A percentile compares a stretch with the other conserved stretches of the same genome.
These are phyloP conservation scores for Geranomyces variabilis DNA, from an alignment of 192 early-diverging fungal genomes.

Conservation along the genomic window DNA sequence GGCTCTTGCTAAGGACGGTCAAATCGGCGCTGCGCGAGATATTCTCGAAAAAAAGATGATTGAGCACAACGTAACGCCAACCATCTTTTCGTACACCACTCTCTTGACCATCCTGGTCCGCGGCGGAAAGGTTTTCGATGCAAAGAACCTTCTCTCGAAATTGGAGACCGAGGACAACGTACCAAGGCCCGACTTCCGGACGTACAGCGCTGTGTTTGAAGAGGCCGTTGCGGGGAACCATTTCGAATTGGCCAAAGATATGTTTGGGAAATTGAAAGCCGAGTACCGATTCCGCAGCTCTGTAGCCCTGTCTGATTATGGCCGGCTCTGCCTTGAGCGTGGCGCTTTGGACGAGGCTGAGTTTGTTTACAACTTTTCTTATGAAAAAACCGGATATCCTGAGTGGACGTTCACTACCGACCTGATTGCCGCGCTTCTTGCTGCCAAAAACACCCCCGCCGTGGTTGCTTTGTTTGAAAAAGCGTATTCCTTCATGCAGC, in stretches of 20 bases:
- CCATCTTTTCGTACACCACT: not conserved
- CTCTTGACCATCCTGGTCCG: not conserved
- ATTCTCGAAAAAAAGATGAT: conserved; percentile 15
- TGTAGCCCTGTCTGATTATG: not conserved
- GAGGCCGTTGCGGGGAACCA: not conserved
- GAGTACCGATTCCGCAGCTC: not conserved
- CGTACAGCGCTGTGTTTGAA: not conserved
- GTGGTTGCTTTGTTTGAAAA: not conserved
- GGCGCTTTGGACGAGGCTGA: not conserved
- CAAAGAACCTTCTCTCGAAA: not conserved
- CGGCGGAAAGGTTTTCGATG: not conserved
- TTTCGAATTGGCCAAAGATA: not conserved
- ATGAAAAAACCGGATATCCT: not conserved
- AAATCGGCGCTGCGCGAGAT: not conserved
- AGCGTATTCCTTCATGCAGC: not conserved
- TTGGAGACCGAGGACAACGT: not conserved
- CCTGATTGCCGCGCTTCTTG: not conserved
- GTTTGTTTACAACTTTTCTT: not conserved
- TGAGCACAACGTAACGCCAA: conserved; percentile 3
- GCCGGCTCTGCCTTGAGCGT: not conserved
- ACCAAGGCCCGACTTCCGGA: conserved; percentile 2
- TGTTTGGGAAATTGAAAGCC: not conserved
- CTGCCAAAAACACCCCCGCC: not conserved
- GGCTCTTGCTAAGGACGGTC: conserved; percentile 9
- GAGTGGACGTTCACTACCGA: not conserved